These are phyloP conservation scores for Cyclostephanos invisitatus DNA, from an alignment of 108 stramenopile genomes.

Conservation along the genomic window DNA sequence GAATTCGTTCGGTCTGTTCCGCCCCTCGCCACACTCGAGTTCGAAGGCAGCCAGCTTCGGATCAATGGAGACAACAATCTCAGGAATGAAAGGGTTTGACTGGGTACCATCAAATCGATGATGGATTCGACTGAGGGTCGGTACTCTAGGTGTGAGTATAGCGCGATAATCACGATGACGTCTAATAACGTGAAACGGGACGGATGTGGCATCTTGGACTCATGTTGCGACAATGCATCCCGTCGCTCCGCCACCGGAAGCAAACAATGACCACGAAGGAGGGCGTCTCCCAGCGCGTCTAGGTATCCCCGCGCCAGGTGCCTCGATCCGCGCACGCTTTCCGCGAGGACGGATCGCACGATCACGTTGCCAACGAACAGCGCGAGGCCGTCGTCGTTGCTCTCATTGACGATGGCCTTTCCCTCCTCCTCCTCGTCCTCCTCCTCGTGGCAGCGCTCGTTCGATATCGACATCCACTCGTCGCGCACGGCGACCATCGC, in stretches of 20 bases:
- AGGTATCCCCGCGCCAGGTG: constrained; percentile 30
- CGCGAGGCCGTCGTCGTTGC: constrained; percentile 8
- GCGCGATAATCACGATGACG: constrained; percentile 31
- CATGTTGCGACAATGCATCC: background rate
- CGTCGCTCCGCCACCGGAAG: background rate
- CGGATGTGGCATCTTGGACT: constrained; percentile 3
- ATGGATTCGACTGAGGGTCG: constrained; percentile 27
- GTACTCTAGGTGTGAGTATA: constrained; percentile 32
- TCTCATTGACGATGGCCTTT: background rate
- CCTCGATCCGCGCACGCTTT: constrained; percentile 22
- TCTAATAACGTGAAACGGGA: constrained; percentile 29
- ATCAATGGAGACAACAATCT: constrained; percentile 29
- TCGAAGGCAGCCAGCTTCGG: constrained; percentile 24
- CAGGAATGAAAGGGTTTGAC: constrained; percentile 20
- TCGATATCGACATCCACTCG: constrained; percentile 26
- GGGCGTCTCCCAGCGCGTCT: constrained; percentile 18
- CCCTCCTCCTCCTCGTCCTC: background rate
- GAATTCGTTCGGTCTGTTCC: constrained; percentile 9
- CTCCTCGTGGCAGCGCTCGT: background rate
- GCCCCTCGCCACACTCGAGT: background rate
- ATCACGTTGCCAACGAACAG: constrained; percentile 44
- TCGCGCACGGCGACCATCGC: constrained; percentile 34
- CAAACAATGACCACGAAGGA: constrained; percentile 6
- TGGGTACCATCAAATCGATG: constrained; percentile 17
- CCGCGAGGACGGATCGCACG: constrained; percentile 27